Base-by-base conservation (phyloP, 2,329 filamentous ascomycete species). In the Lachnellula arida region DNA sequence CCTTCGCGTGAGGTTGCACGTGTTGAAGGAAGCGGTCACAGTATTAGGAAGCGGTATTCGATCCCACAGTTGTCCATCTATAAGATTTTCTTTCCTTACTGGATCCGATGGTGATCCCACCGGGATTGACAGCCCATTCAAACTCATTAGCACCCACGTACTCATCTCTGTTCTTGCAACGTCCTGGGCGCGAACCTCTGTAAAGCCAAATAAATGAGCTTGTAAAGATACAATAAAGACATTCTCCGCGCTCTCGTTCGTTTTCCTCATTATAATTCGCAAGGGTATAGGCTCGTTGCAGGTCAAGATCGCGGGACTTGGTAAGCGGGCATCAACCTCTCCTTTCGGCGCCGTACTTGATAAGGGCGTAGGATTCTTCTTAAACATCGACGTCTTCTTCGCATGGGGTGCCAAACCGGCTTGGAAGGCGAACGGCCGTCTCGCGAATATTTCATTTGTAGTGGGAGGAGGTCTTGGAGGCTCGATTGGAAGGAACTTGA, bases 401-500 rank as follows among this genome's bases (percentile, higher is more conserved):
- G 61, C 61, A 59, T 73, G 70, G 4, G 59, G 60, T 25, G 68
- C 61, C 3, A 69, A 57, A 50, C 67, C 54, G 6, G 78, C 74
- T 15, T 73, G 73, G 64, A 86, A 87, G 25, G 75, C 73, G 62
- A 83, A 86, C 0, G 82, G 82, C 22, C 93, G 82, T 56, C 91
- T 80, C 2, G 92, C 94, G 73, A 90, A 99, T 2, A 88, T 86
- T 71, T 97, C 92, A 62, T 91, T 87, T 23, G 83, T 81, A 1
- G 84, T 80, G 46, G 78, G 75, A 4, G 81, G 76, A 0, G 84
- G 84, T 43, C 92, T 80, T 0, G 93, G 92, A 5, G 91, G 89
- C 71, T 99, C 94, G 63, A 97, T 93, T 4, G 94, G 94, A 39
- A 97, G 79, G 70, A 99, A 94, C 56, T 89, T 93, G 74, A 97